These are phyloP conservation scores for Ophiocordyceps camponoti-leonardi DNA, from an alignment of 2,329 filamentous ascomycete genomes.

Conservation along the genomic window DNA sequence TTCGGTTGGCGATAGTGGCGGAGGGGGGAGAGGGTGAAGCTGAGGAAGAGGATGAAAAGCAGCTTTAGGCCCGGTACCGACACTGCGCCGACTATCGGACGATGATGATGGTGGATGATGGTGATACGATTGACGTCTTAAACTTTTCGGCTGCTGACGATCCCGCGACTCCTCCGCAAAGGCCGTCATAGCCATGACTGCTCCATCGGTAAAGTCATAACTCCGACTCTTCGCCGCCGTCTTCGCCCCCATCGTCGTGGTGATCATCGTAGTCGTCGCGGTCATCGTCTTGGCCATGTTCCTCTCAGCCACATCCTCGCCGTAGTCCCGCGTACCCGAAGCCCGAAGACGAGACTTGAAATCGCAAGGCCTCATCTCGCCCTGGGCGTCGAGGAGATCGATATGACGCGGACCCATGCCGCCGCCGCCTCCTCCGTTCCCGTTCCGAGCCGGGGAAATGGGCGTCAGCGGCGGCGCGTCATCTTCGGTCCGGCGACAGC, in stretches of 20 bases:
- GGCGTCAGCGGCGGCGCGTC: too few relatives aligned
- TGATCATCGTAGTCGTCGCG: slow-evolving; percentile 6
- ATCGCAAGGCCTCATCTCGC: slow-evolving; percentile 24
- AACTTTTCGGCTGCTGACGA: too few relatives aligned
- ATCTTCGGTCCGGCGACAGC: too few relatives aligned
- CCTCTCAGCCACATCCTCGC: slow-evolving; percentile 42
- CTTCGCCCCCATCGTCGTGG: neutral
- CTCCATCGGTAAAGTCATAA: slow-evolving; percentile 4
- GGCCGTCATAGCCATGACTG: slow-evolving; percentile 5
- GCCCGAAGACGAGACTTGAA: slow-evolving; percentile 28
- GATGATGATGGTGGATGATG: too few relatives aligned
- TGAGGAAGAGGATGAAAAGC: too few relatives aligned
- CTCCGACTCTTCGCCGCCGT: slow-evolving; percentile 6
- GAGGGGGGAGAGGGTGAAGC: too few relatives aligned
- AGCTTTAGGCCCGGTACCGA: too few relatives aligned
- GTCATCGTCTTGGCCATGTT: slow-evolving; percentile 20
- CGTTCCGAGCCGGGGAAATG: neutral
- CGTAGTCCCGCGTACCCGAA: slow-evolving; percentile 31
- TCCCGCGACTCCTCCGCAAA: neutral
- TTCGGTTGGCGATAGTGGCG: too few relatives aligned
- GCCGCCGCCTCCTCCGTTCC: neutral
- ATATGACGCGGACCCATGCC: neutral
- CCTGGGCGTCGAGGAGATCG: slow-evolving; percentile 10
- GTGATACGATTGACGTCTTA: too few relatives aligned
- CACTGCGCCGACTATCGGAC: too few relatives aligned